A percentile compares a stretch with the other conserved stretches of the same genome.
Conservation (phyloP, 2,329 filamentous ascomycete genomes). For the Falciphora oryzae region DNA sequence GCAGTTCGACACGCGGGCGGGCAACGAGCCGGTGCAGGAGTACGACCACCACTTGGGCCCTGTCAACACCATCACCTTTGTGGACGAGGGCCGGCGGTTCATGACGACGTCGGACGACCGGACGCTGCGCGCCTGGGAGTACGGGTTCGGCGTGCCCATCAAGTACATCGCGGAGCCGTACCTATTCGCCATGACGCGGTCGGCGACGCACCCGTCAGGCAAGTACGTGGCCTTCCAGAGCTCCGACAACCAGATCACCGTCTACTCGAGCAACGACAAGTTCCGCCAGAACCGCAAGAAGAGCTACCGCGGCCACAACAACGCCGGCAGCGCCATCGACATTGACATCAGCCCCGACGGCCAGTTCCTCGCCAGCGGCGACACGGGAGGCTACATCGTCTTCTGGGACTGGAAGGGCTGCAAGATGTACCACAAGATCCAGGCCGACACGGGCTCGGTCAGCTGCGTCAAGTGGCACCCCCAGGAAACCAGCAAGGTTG, state of each 20-base stretch:
- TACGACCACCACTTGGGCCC: slow-evolving; percentile 98
- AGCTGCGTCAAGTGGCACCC: slow-evolving; percentile 94
- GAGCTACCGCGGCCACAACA: slow-evolving; percentile 92
- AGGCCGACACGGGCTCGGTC: slow-evolving; percentile 70
- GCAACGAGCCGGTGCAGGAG: slow-evolving; percentile 80
- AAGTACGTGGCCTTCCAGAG: slow-evolving; percentile 94
- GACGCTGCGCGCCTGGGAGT: slow-evolving; percentile 94
- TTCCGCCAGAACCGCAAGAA: slow-evolving; percentile 98
- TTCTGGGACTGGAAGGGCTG: slow-evolving; percentile 99
- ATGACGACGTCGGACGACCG: slow-evolving; percentile 98
- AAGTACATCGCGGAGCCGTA: slow-evolving; percentile 97
- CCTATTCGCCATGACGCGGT: slow-evolving; percentile 93
- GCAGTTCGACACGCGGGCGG: slow-evolving; percentile 83
- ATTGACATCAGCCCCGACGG: slow-evolving; percentile 85
- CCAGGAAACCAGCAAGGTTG: slow-evolving; percentile 93
- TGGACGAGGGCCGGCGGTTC: slow-evolving; percentile 81
- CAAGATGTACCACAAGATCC: slow-evolving; percentile 97
- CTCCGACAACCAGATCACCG: slow-evolving; percentile 92
- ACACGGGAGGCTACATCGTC: slow-evolving; percentile 82
- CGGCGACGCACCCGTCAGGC: slow-evolving; percentile 76
- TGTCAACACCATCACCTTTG: slow-evolving; percentile 95
- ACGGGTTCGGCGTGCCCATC: slow-evolving; percentile 96
- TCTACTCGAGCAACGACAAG: slow-evolving; percentile 90
- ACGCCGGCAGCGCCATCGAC: slow-evolving; percentile 88
- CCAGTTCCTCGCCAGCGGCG: slow-evolving; percentile 81